Conservation (phyloP, 345 rosid species). For the Pelargonium nanum region DNA sequence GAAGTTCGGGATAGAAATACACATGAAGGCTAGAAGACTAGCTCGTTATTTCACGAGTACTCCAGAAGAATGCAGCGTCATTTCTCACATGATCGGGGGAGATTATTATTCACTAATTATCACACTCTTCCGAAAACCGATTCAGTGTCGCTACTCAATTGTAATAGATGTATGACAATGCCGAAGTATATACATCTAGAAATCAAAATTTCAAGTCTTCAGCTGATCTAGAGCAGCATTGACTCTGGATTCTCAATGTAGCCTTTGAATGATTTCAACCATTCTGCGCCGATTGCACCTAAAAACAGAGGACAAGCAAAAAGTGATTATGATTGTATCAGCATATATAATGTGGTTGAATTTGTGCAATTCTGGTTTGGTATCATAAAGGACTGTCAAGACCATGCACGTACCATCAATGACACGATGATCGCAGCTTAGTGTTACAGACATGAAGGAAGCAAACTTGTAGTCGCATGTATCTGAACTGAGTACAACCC, state of each 20-base stretch:
- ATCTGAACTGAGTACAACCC: slow-evolving; percentile 62
- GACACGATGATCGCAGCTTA: slow-evolving; percentile 96
- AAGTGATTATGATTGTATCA: not conserved
- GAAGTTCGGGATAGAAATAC: too few relatives aligned
- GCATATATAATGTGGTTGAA: not conserved
- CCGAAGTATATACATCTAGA: too few relatives aligned
- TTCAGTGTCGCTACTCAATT: too few relatives aligned
- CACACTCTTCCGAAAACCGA: too few relatives aligned
- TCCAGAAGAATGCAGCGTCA: too few relatives aligned
- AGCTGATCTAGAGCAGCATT: slow-evolving; percentile 56
- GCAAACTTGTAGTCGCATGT: slow-evolving; percentile 60
- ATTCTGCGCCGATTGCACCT: slow-evolving; percentile 96
- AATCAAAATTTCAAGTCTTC: not conserved
- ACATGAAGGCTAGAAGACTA: too few relatives aligned
- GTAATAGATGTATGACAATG: too few relatives aligned
- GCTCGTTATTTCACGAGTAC: too few relatives aligned
- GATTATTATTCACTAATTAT: too few relatives aligned
- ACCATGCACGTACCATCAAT: slow-evolving; percentile 69
- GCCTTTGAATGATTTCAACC: slow-evolving; percentile 90
- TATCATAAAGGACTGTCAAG: not conserved
- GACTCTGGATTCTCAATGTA: slow-evolving; percentile 90
- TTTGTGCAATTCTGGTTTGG: not conserved
- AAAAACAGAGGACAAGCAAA: slow-evolving; percentile 7
- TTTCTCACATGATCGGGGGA: too few relatives aligned
- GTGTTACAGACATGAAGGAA: slow-evolving; percentile 75